Base-by-base conservation (phyloP, 2,329 filamentous ascomycete species). In the Cladophialophora yegresii region DNA sequence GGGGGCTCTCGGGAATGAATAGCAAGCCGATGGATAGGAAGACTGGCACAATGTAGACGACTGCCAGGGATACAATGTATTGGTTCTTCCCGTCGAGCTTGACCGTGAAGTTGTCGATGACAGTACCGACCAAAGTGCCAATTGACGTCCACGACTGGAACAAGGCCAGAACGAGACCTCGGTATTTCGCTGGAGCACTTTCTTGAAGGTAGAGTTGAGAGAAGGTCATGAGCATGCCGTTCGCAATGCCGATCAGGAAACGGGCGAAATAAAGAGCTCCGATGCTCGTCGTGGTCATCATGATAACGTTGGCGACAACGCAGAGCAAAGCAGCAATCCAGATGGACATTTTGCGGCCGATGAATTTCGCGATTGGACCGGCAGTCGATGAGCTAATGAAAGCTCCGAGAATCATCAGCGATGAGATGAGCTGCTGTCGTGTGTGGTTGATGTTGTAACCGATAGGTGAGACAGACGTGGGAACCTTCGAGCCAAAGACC, bases 161-260 rank as follows among this genome's bases (percentile, higher is more conserved):
- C 0, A 74, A 75, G 1, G 79, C 78, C 5, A 84, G 71, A 65
- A 82, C 79, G 2, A 83, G 72, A 3, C 81, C 82, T 28, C 82
- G 77, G 58, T 81, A 82, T 64, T 78, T 77, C n/a, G 81, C 80
- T 1, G 81, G 81, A 32, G 80, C 77, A 65, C 77, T 79, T 72
- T 84, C 81, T 75, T 83, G 82, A 13, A 84, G 76, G 66, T 81
- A 82, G 0, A 83, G 72, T 62, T 83, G 81, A 0, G 79, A 78
- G 65, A 82, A 85, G 1, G 82, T 85, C 82, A 85, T 84, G 71
- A 85, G 81, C 69, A 84, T 80, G 2, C 83, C 84, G 69, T 85
- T 85, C 5, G 83, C 81, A 4, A 86, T 64, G 2, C 84, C 84
- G 61, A 85, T 83, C 16, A 86, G 71, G 6, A 86, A 73, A 43